Percentiles rank a stretch among this genome's conserved stretches.
phyloP scores from a whole-genome alignment of 495 filamentous ascomycete species.

The Neurospora sp. region DNA sequence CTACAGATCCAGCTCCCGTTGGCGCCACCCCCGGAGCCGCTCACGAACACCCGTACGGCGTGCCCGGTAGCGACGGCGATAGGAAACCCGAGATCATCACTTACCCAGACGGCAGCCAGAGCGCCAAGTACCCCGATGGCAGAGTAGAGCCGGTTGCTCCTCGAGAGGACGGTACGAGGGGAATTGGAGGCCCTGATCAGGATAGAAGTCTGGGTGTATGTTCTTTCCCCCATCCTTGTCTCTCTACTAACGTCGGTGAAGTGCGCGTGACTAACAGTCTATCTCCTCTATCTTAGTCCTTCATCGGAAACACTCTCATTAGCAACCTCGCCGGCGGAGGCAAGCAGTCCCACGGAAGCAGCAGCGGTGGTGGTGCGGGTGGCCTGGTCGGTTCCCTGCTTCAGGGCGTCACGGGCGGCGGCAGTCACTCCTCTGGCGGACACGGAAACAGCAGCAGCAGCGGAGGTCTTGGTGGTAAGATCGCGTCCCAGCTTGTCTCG shows the following conservation, averaged over 20 bases:
- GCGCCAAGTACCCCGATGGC: slow-evolving; percentile 39
- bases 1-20: slow-evolving; percentile 50
- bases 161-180: slow-evolving; percentile 26
- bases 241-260: neutral
- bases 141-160: slow-evolving; percentile 36
- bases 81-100: slow-evolving; percentile 35
- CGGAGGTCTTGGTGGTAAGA: slow-evolving; percentile 30
- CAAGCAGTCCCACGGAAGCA: neutral
- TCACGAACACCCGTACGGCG: slow-evolving; percentile 42
- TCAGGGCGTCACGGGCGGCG: slow-evolving; percentile 21
- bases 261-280: neutral
- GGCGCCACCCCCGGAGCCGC: slow-evolving; percentile 38
- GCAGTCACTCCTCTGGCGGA: slow-evolving; percentile 20
- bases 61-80: slow-evolving; percentile 21
- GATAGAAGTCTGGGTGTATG: slow-evolving; percentile 40
- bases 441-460: slow-evolving; percentile 19
- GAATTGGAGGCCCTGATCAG: slow-evolving; percentile 20
- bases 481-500: slow-evolving; percentile 37
- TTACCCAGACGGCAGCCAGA: slow-evolving; percentile 43
- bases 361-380: slow-evolving; percentile 22
- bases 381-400: slow-evolving; percentile 25
- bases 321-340: slow-evolving; percentile 10
- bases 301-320: slow-evolving; percentile 19
- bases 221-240: neutral
- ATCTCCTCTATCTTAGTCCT: slow-evolving; percentile 4